A percentile compares a stretch with the other conserved stretches of the same genome.
phyloP scores from a whole-genome alignment of 805 yeast genomes.

The Pichia exigua region DNA sequence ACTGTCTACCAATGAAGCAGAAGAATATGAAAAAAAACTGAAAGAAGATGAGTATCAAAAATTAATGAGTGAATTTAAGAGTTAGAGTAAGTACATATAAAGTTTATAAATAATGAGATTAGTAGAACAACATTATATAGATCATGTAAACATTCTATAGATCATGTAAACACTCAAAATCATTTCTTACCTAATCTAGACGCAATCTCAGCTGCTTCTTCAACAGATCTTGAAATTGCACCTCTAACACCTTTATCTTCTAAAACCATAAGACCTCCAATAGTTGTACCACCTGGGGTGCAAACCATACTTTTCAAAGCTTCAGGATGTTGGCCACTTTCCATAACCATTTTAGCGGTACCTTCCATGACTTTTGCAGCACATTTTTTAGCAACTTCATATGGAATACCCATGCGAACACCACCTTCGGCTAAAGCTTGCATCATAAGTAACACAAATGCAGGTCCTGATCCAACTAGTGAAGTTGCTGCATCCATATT shows the following conservation, averaged over 20 bases:
- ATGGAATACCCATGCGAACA: conserved; percentile 87
- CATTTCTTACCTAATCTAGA: conserved; percentile 45
- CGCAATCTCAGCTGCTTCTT: conserved; percentile 86
- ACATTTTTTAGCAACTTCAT: conserved; percentile 69
- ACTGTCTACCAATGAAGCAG: conserved; percentile 15
- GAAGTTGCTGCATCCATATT: conserved; percentile 97
- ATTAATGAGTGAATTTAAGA: conserved; percentile 26
- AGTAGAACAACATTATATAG: not conserved
- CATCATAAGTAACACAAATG: conserved; percentile 80
- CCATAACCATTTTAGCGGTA: conserved; percentile 81
- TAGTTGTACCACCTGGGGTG: conserved; percentile 97
- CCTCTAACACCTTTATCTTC: conserved; percentile 88
- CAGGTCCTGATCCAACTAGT: conserved; percentile 94
- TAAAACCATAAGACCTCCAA: conserved; percentile 87
- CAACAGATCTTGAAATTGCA: conserved; percentile 81
- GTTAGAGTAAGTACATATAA: not conserved
- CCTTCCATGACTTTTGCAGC: conserved; percentile 95
- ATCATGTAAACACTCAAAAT: not conserved
- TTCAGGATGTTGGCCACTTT: conserved; percentile 82
- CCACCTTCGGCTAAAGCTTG: conserved; percentile 95
- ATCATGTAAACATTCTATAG: not conserved
- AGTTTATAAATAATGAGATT: not conserved
- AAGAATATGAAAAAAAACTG: conserved; percentile 17
- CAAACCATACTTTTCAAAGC: conserved; percentile 80
- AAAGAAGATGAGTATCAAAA: conserved; percentile 25